phyloP scores from a whole-genome alignment of 2,329 filamentous ascomycete genomes.

The Annulohypoxylon truncatum region DNA sequence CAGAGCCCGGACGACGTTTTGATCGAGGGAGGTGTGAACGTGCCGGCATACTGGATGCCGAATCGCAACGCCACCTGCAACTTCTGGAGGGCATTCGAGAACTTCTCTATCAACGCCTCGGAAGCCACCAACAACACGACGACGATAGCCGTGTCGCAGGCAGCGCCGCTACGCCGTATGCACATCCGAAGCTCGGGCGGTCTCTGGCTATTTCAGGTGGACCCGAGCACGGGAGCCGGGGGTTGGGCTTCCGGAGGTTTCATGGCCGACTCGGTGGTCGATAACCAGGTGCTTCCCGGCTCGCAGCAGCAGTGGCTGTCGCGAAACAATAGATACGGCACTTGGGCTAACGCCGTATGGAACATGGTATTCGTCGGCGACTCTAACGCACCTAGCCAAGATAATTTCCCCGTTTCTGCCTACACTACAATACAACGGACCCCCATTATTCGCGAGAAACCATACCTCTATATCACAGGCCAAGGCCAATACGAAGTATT shows the following conservation, averaged over 20 bases:
- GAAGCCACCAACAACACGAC: slow-evolving; percentile 49
- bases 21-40: slow-evolving; percentile 50
- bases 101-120: slow-evolving; percentile 50
- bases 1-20: slow-evolving; percentile 48
- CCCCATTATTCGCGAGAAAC: slow-evolving; percentile 50
- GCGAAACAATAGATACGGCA: slow-evolving; percentile 50
- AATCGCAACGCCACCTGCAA: slow-evolving; percentile 52
- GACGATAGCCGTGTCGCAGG: slow-evolving; percentile 51
- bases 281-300: slow-evolving; percentile 49
- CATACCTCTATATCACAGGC: slow-evolving; percentile 45
- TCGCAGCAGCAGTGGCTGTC: slow-evolving; percentile 53
- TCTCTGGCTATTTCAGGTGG: slow-evolving; percentile 52
- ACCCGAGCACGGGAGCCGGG: slow-evolving; percentile 47
- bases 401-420: slow-evolving; percentile 44
- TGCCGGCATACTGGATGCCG: slow-evolving; percentile 52
- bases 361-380: slow-evolving; percentile 53
- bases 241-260: slow-evolving; percentile 52
- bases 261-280: slow-evolving; percentile 51
- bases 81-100: slow-evolving; percentile 51
- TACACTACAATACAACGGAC: slow-evolving; percentile 50
- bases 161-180: slow-evolving; percentile 49
- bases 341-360: slow-evolving; percentile 52
- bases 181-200: slow-evolving; percentile 49
- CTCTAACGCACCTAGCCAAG: slow-evolving; percentile 44
- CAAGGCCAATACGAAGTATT: slow-evolving; percentile 48